These are phyloP conservation scores for Phialophora verrucosa DNA, from an alignment of 2,329 filamentous ascomycete genomes.

Conservation along the genomic window DNA sequence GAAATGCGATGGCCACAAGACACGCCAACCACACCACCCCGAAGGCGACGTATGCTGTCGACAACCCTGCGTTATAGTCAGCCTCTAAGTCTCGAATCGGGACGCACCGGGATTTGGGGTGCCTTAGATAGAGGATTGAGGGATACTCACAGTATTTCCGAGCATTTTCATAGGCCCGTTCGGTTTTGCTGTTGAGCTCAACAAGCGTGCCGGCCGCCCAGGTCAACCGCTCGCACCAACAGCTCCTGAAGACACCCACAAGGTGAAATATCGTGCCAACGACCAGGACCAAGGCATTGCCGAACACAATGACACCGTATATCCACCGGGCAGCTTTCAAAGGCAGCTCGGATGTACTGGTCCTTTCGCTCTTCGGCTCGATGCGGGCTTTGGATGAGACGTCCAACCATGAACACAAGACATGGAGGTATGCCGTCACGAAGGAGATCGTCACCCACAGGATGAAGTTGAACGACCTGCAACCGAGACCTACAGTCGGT, in stretches of 20 bases:
- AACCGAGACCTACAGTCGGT: constrained; percentile 9
- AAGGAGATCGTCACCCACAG: constrained; percentile 5
- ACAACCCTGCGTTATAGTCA: neutral
- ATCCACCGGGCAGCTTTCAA: neutral
- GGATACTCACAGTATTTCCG: neutral
- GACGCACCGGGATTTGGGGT: no score
- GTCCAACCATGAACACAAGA: neutral
- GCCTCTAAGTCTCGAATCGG: no score
- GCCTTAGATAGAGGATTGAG: no score
- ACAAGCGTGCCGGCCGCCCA: neutral
- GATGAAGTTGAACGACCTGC: constrained; percentile 16
- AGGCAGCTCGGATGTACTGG: neutral
- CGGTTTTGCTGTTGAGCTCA: constrained; percentile 10
- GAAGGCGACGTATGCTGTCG: constrained; percentile 5
- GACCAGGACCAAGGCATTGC: constrained; percentile 11
- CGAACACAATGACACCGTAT: constrained; percentile 4
- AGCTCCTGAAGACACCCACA: constrained; percentile 10
- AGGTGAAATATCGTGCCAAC: constrained; percentile 12
- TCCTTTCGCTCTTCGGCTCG: neutral
- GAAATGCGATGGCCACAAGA: constrained; percentile 3
- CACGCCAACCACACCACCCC: constrained; percentile 18
- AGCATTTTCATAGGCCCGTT: constrained; percentile 9
- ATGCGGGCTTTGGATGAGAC: neutral
- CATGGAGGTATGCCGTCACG: neutral
- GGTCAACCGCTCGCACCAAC: constrained; percentile 7